phyloP scores from a whole-genome alignment of 2,329 filamentous ascomycete species.

The Didymella glomerata region DNA sequence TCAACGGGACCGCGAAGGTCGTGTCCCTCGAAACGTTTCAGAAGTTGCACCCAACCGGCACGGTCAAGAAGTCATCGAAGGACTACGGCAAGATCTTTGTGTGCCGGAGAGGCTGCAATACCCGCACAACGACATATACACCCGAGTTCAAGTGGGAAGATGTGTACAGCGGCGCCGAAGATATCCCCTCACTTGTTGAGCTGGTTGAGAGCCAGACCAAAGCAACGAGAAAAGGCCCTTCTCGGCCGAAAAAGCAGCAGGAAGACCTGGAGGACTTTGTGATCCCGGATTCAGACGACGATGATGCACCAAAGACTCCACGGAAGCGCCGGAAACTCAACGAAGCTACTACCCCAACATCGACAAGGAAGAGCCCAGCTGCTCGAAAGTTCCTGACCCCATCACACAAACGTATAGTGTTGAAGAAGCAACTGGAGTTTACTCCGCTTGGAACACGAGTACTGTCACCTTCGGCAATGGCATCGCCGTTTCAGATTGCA shows the following conservation, averaged over 20 bases:
- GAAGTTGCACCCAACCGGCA: conserved; percentile 75
- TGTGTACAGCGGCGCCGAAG: conserved; percentile 73
- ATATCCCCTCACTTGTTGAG: conserved; percentile 71
- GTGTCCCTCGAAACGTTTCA: conserved; percentile 76
- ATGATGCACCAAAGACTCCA: conserved; percentile 54
- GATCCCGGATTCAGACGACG: conserved; percentile 52
- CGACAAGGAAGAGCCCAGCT: conserved; percentile 56
- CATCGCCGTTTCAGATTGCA: conserved; percentile 91
- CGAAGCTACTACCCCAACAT: conserved; percentile 56
- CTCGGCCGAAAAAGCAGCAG: conserved; percentile 41
- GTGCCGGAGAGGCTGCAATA: conserved; percentile 88
- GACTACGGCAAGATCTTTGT: conserved; percentile 88
- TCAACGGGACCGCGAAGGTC: conserved; percentile 87
- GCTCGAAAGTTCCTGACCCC: conserved; percentile 68
- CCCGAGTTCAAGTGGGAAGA: conserved; percentile 94
- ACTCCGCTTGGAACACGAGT: conserved; percentile 91
- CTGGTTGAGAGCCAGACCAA: conserved; percentile 77
- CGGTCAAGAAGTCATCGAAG: conserved; percentile 73
- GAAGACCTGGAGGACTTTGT: conserved; percentile 58
- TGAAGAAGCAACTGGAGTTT: conserved; percentile 92
- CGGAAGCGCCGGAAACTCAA: conserved; percentile 59
- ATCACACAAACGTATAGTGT: conserved; percentile 71
- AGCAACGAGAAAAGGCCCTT: conserved; percentile 65
- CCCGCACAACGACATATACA: conserved; percentile 87
- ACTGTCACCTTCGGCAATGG: conserved; percentile 77